Evolutionary conservation across 345 rosid species (phyloP), one percentile per base, ranked within the genome.

Genomic region (Cardamine chenopodiifolia): DNA sequence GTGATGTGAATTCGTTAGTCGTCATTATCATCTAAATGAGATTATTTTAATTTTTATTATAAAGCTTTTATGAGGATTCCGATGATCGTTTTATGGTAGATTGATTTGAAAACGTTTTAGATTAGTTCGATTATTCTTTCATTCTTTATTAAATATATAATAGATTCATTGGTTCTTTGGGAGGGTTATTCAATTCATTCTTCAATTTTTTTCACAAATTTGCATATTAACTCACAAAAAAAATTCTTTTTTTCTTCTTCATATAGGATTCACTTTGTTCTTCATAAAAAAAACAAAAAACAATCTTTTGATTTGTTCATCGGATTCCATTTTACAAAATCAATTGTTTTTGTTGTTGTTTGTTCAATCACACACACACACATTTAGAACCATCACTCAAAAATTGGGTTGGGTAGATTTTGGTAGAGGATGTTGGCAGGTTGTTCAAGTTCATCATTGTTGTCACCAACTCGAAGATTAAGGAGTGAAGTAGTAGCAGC

Each of bases 341-440:
- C 49, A 55, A 64, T 48, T 66, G 64, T 66, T 32, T 37, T 45
- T 45, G 10, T 45, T 57, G 70, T 69, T 57, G 69, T 68, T 54
- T 68, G 35, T 32, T 19, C 68, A 70, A 54, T 70, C 42, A 70
- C 68, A 68, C 48, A 74, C 67, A 52, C 61, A 34, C 66, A 59
- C 75, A 62, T 64, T 81, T 71, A 25, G 26, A n/a, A n/a, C n/a
- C n/a, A n/a, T n/a, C n/a, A n/a, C n/a, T n/a, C n/a, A n/a, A n/a
- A n/a, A n/a, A n/a, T n/a, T n/a, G 83, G 87, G 90, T 76, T 72
- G 88, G 88, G 89, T 78, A 86, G 81, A 81, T 80, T 54, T 72
- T 82, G 66, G 66, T 86, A 88, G 87, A 92, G 85, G 81, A 95
- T 95, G 99, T 90, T 95, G 99, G 97, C 97, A 74, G 98, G 99